Evolutionary conservation across 176 grass and related monocot genomes (phyloP).

Genomic region (Dactylis glomerata): DNA sequence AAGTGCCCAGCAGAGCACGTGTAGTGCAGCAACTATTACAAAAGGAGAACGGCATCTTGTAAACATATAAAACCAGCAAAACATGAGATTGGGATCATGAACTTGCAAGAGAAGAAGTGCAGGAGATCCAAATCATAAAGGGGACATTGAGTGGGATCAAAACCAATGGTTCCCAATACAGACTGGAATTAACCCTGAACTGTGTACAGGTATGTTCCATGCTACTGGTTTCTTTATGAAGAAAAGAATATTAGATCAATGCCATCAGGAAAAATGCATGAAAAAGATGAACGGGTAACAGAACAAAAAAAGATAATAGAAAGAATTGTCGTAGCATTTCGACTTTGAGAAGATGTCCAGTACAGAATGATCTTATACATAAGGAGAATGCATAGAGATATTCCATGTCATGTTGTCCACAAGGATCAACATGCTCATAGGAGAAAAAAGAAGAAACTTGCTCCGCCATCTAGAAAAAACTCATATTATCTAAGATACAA

Average conservation of each 20-base stretch:
- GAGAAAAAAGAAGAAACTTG: slow-evolving; percentile 10
- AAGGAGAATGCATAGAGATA: not conserved
- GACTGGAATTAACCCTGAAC: slow-evolving; percentile 59
- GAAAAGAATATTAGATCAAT: slow-evolving; percentile 9
- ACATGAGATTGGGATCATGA: not conserved
- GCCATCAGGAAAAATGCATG: not conserved
- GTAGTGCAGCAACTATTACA: slow-evolving; percentile 71
- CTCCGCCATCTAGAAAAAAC: slow-evolving; percentile 21
- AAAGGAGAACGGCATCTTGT: slow-evolving; percentile 3
- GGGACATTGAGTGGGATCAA: slow-evolving; percentile 69
- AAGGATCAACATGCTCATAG: not conserved
- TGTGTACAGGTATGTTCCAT: slow-evolving; percentile 49
- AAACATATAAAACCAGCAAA: slow-evolving; percentile 8
- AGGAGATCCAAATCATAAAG: slow-evolving; percentile 51
- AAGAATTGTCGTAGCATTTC: not conserved
- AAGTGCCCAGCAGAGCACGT: slow-evolving; percentile 80
- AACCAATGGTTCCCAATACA: slow-evolving; percentile 59
- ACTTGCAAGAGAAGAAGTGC: not conserved
- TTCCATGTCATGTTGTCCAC: not conserved
- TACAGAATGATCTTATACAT: not conserved
- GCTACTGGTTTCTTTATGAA: slow-evolving; percentile 62
- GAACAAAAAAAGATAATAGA: slow-evolving; percentile 16
- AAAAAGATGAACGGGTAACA: not conserved
- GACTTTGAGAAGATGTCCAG: not conserved
- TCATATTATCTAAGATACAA: slow-evolving; percentile 36